Evolutionary conservation across 2,329 filamentous ascomycete species (phyloP).

Genomic region (Talaromyces amestolkiae): DNA sequence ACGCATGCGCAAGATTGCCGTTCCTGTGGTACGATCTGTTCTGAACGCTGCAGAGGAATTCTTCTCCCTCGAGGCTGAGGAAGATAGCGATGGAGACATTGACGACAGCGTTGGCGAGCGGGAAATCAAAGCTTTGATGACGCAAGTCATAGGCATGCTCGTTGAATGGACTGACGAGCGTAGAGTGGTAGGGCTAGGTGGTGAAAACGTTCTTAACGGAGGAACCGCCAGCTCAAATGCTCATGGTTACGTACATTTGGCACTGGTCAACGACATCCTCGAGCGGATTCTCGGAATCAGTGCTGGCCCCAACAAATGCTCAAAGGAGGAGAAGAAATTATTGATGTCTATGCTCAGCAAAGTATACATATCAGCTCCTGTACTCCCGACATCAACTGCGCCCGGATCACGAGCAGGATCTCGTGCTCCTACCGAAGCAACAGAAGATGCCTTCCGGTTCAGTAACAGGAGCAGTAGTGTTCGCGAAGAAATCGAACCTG

Average conservation of each 20-base stretch:
- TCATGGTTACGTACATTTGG: conserved; percentile 75
- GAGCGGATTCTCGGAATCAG: conserved; percentile 63
- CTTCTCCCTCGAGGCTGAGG: conserved; percentile 69
- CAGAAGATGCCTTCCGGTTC: conserved; percentile 61
- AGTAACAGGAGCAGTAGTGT: conserved; percentile 38
- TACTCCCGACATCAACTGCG: conserved; percentile 31
- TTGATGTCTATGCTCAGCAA: conserved; percentile 77
- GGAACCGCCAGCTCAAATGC: conserved; percentile 55
- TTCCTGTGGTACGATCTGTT: conserved; percentile 72
- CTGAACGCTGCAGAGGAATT: conserved; percentile 58
- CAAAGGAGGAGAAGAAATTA: conserved; percentile 78
- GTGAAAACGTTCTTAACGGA: conserved; percentile 45
- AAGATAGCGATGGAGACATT: conserved; percentile 70
- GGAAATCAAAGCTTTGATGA: conserved; percentile 55
- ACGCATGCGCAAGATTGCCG: conserved; percentile 71
- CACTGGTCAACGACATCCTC: conserved; percentile 73
- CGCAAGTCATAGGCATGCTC: conserved; percentile 74
- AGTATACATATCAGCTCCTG: conserved; percentile 69
- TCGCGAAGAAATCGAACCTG: conserved; percentile 46
- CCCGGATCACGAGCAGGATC: conserved; percentile 43
- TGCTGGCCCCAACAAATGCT: conserved; percentile 33
- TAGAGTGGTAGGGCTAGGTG: conserved; percentile 64
- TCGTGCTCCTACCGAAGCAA: conserved; percentile 44
- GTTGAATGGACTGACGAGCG: conserved; percentile 95
- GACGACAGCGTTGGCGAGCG: conserved; percentile 72